These are phyloP conservation scores for Trapa incisa DNA, from an alignment of 345 rosid species.

Conservation along the genomic window DNA sequence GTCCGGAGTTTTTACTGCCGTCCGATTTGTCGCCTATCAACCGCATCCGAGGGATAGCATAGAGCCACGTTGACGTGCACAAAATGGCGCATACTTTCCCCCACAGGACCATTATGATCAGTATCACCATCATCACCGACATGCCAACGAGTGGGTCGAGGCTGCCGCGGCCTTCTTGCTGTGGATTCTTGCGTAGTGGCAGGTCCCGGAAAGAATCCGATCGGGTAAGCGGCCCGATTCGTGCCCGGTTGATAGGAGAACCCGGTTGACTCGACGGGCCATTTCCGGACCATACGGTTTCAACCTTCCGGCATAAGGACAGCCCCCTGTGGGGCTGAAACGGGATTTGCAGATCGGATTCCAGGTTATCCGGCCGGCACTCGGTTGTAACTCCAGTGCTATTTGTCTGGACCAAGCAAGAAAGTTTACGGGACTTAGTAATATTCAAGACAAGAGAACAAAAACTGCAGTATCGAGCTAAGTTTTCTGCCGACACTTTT, in stretches of 20 bases:
- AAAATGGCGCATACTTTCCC: slow-evolving; percentile 56
- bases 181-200: not conserved
- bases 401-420: not conserved
- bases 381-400: not conserved
- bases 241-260: slow-evolving; percentile 14
- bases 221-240: not conserved
- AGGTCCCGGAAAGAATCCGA: slow-evolving; percentile 6
- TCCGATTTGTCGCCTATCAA: not conserved
- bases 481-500: no score
- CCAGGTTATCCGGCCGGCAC: slow-evolving; percentile 8
- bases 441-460: no score
- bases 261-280: slow-evolving; percentile 17
- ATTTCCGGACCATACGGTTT: slow-evolving; percentile 7
- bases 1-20: not conserved
- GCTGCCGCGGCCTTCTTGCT: not conserved
- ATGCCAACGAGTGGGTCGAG: slow-evolving; percentile 41
- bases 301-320: slow-evolving; percentile 11
- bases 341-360: slow-evolving; percentile 11
- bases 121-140: slow-evolving; percentile 39
- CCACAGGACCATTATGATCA: slow-evolving; percentile 43
- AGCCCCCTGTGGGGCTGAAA: slow-evolving; percentile 2
- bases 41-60: slow-evolving; percentile 31
- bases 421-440: not conserved
- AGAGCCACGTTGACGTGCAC: slow-evolving; percentile 53
- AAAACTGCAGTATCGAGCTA: no score